Percentiles rank a stretch among this genome's conserved stretches.
phyloP scores from a whole-genome alignment of 1,139 yeast genomes.

The Blastobotrys serpentis region DNA sequence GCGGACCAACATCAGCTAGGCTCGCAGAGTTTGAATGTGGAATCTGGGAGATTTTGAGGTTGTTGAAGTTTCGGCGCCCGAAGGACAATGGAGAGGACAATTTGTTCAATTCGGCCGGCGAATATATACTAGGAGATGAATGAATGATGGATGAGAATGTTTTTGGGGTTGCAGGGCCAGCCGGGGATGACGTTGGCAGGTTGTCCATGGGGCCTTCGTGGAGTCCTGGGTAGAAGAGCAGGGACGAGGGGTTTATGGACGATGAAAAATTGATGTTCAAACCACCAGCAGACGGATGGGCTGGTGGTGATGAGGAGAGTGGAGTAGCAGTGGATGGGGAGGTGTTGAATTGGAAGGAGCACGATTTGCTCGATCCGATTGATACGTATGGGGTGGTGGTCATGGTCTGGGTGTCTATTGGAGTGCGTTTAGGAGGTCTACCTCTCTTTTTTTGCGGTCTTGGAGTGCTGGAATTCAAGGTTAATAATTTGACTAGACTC shows the following conservation, averaged over 20 bases:
- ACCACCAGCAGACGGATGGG: too few species aligned
- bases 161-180: slow-evolving; percentile 19
- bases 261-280: slow-evolving; percentile 5
- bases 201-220: slow-evolving; percentile 8
- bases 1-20: slow-evolving; percentile 15
- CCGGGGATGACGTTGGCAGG: slow-evolving; percentile 12
- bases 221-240: slow-evolving; percentile 6
- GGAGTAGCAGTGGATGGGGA: slow-evolving; percentile 10
- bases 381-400: slow-evolving; percentile 26
- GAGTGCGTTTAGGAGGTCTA: slow-evolving; percentile 30
- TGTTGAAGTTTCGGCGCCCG: neutral
- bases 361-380: slow-evolving; percentile 15
- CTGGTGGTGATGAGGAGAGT: slow-evolving; percentile 1
- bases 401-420: slow-evolving; percentile 31
- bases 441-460: slow-evolving; percentile 24
- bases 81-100: slow-evolving; percentile 10
- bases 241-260: slow-evolving; percentile 5
- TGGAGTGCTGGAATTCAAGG: neutral
- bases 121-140: slow-evolving; percentile 22
- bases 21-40: neutral
- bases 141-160: slow-evolving; percentile 22
- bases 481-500: neutral
- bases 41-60: slow-evolving; percentile 2
- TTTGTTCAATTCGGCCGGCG: slow-evolving; percentile 11
- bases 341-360: slow-evolving; percentile 19